Base-by-base conservation (phyloP, 2,329 filamentous ascomycete species). In the Drechslerella dactyloides region DNA sequence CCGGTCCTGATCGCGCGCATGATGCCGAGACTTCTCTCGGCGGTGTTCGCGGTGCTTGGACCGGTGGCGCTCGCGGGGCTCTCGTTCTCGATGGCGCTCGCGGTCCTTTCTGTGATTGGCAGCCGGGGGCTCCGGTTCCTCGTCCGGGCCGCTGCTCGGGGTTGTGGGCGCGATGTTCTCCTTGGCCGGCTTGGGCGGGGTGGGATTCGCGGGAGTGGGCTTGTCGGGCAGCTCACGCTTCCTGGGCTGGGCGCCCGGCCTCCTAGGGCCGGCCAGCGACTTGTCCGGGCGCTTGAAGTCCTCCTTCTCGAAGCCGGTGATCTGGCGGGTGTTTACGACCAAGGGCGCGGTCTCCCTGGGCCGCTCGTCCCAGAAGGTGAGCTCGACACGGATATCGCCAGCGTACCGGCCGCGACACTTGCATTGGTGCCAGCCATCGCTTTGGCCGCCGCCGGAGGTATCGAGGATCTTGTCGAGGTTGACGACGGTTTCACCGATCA, bases 401-500 rank as follows among this genome's bases (percentile, higher is more conserved):
- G 94, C 93, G 77, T 97, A 99, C 83, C 96, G 96, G 74, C 93
- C 92, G 78, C 89, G 91, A 83, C 87, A 97, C 74, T 86, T 89
- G 75, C 99, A 83, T 69, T 84, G 87, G 79, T 97, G 93, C 94
- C 94, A 99, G 62, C 91, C 83, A 80, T 99, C 94, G 78, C 86
- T 92, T 81, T 97, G 91, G n/a, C 94, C 93, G 54, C 94, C 94
- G 5, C 76, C 76, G 53, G 94, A 93, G 1, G 87, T 83, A 19
- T 93, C 84, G 74, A 99, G 85, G 76, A 99, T 90, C 75, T 87
- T 85, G 75, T 88, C 87, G 69, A 99, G 83, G 77, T 90, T 89
- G 68, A 97, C 86, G 89, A 91, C 97, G 5, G 90, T 88, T 80
- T 99, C 94, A 75, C 94, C 94, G 76, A 99, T 97, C 74, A 99